Evolutionary conservation across 345 rosid genomes (phyloP).

Genomic region (Cardamine resedifolia): DNA sequence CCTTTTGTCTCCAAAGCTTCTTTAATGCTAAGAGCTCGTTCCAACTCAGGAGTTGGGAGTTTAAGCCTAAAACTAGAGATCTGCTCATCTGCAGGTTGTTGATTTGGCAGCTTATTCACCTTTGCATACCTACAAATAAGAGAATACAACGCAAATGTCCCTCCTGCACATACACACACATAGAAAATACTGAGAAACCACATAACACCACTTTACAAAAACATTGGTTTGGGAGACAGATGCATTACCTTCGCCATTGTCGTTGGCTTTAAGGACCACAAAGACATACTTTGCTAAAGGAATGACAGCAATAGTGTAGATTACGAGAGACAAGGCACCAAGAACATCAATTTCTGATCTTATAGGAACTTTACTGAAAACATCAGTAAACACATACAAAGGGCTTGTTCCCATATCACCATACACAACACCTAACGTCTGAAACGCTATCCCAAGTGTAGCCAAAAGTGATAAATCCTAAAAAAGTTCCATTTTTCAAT

Average conservation of each 20-base stretch:
- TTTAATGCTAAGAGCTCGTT: constrained; percentile 76
- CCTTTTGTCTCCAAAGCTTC: constrained; percentile 76
- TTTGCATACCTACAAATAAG: constrained; percentile 88
- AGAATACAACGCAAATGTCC: constrained; percentile 93
- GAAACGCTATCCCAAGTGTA: constrained; percentile 83
- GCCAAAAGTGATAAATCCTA: constrained; percentile 70
- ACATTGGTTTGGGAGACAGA: neutral
- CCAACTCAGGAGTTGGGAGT: constrained; percentile 92
- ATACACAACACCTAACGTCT: constrained; percentile 95
- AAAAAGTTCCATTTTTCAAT: neutral
- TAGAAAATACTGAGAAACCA: constrained; percentile 32
- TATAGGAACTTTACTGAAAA: constrained; percentile 85
- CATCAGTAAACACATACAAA: constrained; percentile 87
- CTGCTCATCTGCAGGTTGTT: constrained; percentile 86
- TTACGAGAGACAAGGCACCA: constrained; percentile 90
- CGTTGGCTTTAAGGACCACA: constrained; percentile 96
- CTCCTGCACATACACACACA: constrained; percentile 62
- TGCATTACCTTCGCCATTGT: constrained; percentile 80
- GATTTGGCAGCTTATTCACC: constrained; percentile 86
- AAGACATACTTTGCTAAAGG: constrained; percentile 89
- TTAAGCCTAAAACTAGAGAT: constrained; percentile 91
- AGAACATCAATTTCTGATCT: constrained; percentile 80
- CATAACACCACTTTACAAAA: constrained; percentile 43
- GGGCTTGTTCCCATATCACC: constrained; percentile 99
- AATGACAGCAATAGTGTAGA: constrained; percentile 89